Percentiles rank a stretch among this genome's conserved stretches.
Evolutionary conservation across 164 flowering plant species (phyloP).

Genomic region (Litsea cubeba): DNA sequence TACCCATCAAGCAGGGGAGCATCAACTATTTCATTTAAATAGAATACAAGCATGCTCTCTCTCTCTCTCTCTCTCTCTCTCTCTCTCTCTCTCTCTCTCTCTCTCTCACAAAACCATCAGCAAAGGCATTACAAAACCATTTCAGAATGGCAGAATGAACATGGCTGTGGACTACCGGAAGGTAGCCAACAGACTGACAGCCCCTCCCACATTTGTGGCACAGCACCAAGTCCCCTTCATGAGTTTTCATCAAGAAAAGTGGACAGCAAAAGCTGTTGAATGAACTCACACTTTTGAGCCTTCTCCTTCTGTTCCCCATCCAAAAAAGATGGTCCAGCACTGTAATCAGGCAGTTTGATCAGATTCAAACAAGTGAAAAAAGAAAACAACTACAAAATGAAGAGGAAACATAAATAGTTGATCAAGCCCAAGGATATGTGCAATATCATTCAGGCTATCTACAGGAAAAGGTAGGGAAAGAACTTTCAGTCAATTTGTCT

Average conservation of each 20-base stretch:
- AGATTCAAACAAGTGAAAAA: no score
- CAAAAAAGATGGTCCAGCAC: conserved; percentile 26
- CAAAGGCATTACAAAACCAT: conserved; percentile 1
- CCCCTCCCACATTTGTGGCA: background rate
- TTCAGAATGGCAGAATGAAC: background rate
- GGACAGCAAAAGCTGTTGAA: conserved; percentile 58
- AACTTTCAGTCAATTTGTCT: no score
- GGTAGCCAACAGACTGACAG: background rate
- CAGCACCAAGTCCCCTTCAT: conserved; percentile 12
- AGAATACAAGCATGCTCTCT: no score
- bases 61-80: no score
- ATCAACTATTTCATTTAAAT: no score
- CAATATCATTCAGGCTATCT: no score
- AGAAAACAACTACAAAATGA: no score
- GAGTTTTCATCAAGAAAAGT: conserved; percentile 48
- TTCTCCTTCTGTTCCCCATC: conserved; percentile 53
- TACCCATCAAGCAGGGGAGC: no score
- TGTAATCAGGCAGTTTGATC: background rate
- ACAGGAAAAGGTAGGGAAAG: no score
- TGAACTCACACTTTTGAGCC: conserved; percentile 54
- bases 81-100: background rate
- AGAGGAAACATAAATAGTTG: no score
- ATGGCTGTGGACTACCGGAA: no score
- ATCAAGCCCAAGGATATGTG: no score
- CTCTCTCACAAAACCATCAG: background rate